Conservation (phyloP, 225 moss, liverwort and hornwort species). For the Thuidium tamariscinum region DNA sequence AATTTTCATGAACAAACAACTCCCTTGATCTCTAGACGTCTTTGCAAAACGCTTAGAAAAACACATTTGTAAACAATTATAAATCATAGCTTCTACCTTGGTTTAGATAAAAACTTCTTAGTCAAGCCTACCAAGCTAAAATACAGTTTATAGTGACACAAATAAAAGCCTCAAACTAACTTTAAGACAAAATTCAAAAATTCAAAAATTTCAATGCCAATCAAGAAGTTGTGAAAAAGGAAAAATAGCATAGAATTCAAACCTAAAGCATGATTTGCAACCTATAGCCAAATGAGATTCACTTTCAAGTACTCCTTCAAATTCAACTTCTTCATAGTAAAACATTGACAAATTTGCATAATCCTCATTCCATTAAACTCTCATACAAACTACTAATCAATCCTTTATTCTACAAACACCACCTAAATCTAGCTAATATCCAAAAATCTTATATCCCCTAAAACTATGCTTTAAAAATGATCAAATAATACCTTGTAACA, state of each 20-base stretch:
- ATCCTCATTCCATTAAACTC: not conserved
- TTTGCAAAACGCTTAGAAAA: not conserved
- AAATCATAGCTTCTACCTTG: rapidly evolving
- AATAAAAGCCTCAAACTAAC: not conserved
- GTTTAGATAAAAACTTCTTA: not conserved
- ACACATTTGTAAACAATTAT: no score
- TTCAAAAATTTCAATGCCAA: not conserved
- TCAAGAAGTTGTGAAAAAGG: no score
- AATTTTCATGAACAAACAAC: no score
- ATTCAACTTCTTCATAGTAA: no score
- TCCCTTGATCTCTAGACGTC: no score
- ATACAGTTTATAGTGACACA: not conserved
- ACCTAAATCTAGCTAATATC: not conserved
- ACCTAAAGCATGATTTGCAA: not conserved
- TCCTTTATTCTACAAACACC: rapidly evolving
- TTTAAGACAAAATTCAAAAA: not conserved
- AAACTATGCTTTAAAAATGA: rapidly evolving
- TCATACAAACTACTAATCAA: rapidly evolving
- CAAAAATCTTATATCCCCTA: not conserved
- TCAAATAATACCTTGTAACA: not conserved
- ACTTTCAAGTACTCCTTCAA: rapidly evolving
- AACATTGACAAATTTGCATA: not conserved
- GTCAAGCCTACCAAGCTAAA: rapidly evolving
- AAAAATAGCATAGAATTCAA: rapidly evolving
- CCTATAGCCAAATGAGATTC: rapidly evolving